phyloP scores from a whole-genome alignment of 345 rosid species.

The Turnera subulata region DNA sequence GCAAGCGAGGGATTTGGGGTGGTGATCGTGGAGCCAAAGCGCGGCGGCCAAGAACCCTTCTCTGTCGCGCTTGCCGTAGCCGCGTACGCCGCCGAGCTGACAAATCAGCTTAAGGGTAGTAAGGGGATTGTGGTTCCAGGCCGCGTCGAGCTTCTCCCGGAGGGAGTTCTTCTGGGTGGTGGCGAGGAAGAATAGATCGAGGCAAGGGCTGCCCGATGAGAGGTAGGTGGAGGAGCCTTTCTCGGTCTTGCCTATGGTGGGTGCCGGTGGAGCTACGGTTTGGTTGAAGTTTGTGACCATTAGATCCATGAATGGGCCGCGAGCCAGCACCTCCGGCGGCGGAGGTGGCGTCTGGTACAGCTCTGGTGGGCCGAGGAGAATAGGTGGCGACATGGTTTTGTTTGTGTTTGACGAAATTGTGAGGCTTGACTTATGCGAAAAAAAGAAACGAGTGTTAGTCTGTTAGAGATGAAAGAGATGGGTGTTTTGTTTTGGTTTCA shows the following conservation, averaged over 20 bases:
- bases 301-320: background rate
- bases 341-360: background rate
- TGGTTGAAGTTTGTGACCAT: constrained; percentile 3
- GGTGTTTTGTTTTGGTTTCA: no score
- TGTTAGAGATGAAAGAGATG: no score
- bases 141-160: constrained; percentile 17
- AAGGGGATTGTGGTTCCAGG: constrained; percentile 49
- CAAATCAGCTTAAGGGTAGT: constrained; percentile 54
- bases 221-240: constrained; percentile 9
- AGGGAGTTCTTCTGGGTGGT: constrained; percentile 29
- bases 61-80: constrained; percentile 55
- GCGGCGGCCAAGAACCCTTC: constrained; percentile 60
- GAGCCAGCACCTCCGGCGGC: background rate
- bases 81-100: constrained; percentile 60
- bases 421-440: no score
- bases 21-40: constrained; percentile 27
- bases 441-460: no score
- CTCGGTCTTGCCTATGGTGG: background rate
- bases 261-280: background rate
- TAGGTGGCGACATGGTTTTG: background rate
- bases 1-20: background rate
- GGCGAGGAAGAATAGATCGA: constrained; percentile 57
- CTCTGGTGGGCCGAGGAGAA: constrained; percentile 13
- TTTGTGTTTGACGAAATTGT: background rate
- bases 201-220: constrained; percentile 38